phyloP scores from a whole-genome alignment of 176 grass and related monocot genomes.

The Metroxylon sagu region DNA sequence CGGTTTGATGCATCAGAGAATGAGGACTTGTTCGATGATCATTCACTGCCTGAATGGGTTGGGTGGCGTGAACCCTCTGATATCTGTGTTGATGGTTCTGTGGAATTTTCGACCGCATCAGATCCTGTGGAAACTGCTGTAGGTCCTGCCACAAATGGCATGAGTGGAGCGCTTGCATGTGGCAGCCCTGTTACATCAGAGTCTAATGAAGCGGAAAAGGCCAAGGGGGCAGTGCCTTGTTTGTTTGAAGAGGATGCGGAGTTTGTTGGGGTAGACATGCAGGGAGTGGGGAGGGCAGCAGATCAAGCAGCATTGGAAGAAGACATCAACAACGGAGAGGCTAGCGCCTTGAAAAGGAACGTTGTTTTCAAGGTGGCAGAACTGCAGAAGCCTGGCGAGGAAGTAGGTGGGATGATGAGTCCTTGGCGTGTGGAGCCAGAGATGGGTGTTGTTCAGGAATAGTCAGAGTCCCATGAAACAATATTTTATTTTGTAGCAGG shows the following conservation, averaged over 20 bases:
- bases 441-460: slow-evolving; percentile 25
- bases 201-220: background rate
- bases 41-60: slow-evolving; percentile 23
- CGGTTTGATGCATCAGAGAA: slow-evolving; percentile 18
- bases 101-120: background rate
- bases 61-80: slow-evolving; percentile 23
- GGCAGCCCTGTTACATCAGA: background rate
- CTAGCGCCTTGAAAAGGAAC: slow-evolving; percentile 3
- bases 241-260: slow-evolving; percentile 26
- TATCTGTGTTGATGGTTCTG: slow-evolving; percentile 10
- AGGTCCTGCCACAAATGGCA: background rate
- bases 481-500: background rate
- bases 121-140: background rate
- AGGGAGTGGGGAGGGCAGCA: slow-evolving; percentile 2
- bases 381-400: background rate
- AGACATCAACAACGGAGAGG: slow-evolving; percentile 4
- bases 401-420: background rate
- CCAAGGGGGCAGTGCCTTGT: background rate
- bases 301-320: background rate
- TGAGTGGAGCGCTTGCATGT: background rate
- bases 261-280: slow-evolving; percentile 22
- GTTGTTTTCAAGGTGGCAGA: slow-evolving; percentile 5
- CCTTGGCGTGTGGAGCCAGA: slow-evolving; percentile 21
- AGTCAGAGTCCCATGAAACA: background rate
- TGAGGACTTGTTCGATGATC: slow-evolving; percentile 21